Percentiles rank a stretch among this genome's conserved stretches.
Conservation (phyloP, 2,329 filamentous ascomycete genomes). For the Neofusicoccum umdonicola region DNA sequence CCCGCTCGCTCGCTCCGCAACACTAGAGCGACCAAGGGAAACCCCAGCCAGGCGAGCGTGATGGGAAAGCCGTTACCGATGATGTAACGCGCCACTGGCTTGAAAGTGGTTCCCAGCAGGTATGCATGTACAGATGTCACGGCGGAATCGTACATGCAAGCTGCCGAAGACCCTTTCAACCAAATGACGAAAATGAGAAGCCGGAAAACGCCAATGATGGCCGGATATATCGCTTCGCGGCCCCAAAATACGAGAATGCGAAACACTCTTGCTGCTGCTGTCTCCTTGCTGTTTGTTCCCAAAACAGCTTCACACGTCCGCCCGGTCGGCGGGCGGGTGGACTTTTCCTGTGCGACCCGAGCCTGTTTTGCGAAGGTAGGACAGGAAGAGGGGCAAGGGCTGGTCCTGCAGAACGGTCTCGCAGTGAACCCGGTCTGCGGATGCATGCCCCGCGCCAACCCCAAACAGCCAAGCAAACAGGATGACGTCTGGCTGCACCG, state of each 20-base stretch:
- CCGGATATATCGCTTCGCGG: background rate
- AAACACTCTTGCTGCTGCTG: background rate
- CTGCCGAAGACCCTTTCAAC: background rate
- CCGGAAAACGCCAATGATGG: background rate
- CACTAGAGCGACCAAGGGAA: background rate
- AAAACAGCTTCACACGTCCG: background rate
- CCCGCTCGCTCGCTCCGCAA: background rate
- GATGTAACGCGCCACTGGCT: background rate
- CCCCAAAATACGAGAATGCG: background rate
- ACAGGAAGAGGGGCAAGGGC: slow-evolving; percentile 5
- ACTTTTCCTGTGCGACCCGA: background rate
- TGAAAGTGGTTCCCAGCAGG: background rate
- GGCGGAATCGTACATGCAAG: background rate
- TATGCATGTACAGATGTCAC: background rate
- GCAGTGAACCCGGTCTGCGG: slow-evolving; percentile 7
- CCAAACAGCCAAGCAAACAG: background rate
- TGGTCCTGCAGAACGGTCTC: slow-evolving; percentile 13
- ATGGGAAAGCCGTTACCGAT: background rate
- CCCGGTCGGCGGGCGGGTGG: background rate
- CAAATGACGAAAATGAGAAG: background rate
- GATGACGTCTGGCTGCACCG: slow-evolving; percentile 8
- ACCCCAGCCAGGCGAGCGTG: background rate
- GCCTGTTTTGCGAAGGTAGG: background rate
- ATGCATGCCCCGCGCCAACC: background rate
- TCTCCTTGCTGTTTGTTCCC: background rate